Conservation (phyloP, 169 alveolate species). For the Hammondia hammondi region DNA sequence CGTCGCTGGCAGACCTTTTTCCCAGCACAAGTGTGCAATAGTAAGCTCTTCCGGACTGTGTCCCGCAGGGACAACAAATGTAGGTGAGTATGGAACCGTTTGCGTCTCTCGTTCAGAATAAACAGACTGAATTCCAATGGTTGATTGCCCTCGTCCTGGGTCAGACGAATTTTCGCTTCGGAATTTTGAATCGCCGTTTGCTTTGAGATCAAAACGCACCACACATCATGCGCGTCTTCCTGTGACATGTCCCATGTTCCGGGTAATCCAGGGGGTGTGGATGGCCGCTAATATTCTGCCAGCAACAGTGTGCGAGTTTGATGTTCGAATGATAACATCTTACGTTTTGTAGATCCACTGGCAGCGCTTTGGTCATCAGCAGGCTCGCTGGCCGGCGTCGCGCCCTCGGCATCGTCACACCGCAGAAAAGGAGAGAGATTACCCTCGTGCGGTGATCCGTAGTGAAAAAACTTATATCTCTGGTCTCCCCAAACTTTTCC, state of each 20-base stretch:
- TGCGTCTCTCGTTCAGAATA: slow-evolving; percentile 90
- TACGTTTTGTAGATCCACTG: background rate
- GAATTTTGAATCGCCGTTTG: too few relatives aligned
- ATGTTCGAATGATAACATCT: background rate
- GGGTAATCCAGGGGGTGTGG: too few relatives aligned
- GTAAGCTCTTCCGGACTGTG: slow-evolving; percentile 87
- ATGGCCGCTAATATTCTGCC: too few relatives aligned
- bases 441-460: background rate
- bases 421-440: background rate
- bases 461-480: background rate
- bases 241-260: too few relatives aligned
- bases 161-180: background rate
- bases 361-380: background rate
- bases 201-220: background rate
- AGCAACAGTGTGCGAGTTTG: too few relatives aligned
- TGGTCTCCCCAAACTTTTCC: background rate
- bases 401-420: background rate
- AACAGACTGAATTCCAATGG: slow-evolving; percentile 75
- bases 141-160: background rate
- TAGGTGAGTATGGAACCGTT: slow-evolving; percentile 91
- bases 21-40: slow-evolving; percentile 84
- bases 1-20: slow-evolving; percentile 91
- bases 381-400: background rate
- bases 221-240: background rate
- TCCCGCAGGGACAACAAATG: slow-evolving; percentile 77